These are phyloP conservation scores for Amphirosellinia nigrospora DNA, from an alignment of 495 filamentous ascomycete genomes.

Conservation along the genomic window DNA sequence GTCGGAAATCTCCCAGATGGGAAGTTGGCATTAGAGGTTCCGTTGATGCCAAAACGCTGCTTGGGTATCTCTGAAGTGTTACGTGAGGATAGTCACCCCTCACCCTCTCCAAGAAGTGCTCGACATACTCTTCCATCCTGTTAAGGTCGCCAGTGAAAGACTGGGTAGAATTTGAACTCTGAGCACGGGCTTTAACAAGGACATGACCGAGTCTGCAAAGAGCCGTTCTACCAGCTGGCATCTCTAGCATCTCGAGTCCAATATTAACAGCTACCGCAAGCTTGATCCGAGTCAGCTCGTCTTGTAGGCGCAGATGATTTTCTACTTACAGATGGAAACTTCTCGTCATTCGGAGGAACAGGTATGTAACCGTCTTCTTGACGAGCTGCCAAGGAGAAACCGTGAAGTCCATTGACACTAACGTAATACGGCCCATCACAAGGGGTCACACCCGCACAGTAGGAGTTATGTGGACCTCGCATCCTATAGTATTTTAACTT, in stretches of 20 bases:
- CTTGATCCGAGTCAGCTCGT: background rate
- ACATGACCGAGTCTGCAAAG: background rate
- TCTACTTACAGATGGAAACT: background rate
- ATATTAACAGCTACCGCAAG: background rate
- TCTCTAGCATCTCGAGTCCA: background rate
- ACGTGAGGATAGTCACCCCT: background rate
- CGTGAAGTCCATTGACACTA: background rate
- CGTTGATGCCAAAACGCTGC: background rate
- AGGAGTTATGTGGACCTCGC: background rate
- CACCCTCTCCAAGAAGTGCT: background rate
- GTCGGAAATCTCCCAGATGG: background rate
- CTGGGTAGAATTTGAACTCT: background rate
- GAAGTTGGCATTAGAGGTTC: background rate
- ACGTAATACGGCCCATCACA: background rate
- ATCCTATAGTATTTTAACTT: background rate
- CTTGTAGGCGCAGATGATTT: background rate
- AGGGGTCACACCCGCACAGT: background rate
- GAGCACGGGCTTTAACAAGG: background rate
- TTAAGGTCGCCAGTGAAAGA: background rate
- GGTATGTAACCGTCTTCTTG: background rate
- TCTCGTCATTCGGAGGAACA: conserved; percentile 8
- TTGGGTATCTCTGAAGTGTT: background rate
- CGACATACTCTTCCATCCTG: conserved; percentile 1
- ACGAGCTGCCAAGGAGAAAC: conserved; percentile 3
- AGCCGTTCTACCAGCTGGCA: background rate